phyloP scores from a whole-genome alignment of 441 rosid genomes.

The Brassica balearica region DNA sequence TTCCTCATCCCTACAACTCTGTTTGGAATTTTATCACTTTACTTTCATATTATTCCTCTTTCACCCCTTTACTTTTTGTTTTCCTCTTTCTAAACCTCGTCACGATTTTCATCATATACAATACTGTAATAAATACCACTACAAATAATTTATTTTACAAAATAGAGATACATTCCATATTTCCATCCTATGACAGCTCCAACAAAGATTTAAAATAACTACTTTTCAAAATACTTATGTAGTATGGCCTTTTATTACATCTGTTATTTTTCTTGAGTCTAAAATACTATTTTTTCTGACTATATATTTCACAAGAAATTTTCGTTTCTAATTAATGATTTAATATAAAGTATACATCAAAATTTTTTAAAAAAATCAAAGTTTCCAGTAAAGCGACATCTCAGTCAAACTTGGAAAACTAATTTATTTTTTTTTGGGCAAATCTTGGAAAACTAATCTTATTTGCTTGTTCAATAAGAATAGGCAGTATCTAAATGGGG shows the following conservation, averaged over 20 bases:
- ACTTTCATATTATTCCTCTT: slow-evolving; percentile 13
- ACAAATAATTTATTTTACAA: background rate
- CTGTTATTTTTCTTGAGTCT: background rate
- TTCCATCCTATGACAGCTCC: background rate
- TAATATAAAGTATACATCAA: slow-evolving; percentile 21
- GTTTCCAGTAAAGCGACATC: slow-evolving; percentile 61
- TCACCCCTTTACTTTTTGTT: slow-evolving; percentile 31
- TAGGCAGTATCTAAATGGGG: slow-evolving; percentile 24
- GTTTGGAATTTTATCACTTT: slow-evolving; percentile 23
- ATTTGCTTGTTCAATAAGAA: slow-evolving; percentile 22
- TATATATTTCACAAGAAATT: background rate
- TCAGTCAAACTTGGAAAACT: slow-evolving; percentile 66
- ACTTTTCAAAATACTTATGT: background rate
- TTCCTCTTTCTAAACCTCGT: slow-evolving; percentile 34
- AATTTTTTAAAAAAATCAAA: slow-evolving; percentile 22
- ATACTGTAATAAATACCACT: background rate
- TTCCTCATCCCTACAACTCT: slow-evolving; percentile 26
- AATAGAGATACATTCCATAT: background rate
- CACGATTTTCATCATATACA: background rate
- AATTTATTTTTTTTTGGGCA: too few species aligned
- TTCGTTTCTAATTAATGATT: background rate
- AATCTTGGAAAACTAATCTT: slow-evolving; percentile 48
- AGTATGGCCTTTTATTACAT: background rate
- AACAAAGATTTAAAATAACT: background rate
- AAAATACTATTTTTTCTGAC: background rate